Conservation (phyloP, 2,329 filamentous ascomycete genomes). For the Harringtonia aguacate region DNA sequence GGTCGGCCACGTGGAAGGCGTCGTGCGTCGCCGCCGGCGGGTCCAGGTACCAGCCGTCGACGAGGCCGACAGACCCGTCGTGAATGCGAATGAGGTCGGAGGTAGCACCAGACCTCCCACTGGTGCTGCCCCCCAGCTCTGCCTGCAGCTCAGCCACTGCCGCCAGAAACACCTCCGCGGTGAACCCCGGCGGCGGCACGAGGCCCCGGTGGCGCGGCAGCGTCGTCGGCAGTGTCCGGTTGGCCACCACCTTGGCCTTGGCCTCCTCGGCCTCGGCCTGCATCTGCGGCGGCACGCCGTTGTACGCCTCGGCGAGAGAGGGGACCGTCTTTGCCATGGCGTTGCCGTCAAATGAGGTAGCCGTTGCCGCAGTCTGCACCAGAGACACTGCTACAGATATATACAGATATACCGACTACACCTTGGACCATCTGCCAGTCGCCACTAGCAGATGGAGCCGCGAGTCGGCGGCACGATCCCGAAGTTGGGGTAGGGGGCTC, state of each 20-base stretch:
- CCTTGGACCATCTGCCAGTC: background rate
- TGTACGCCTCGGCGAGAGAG: slow-evolving; percentile 15
- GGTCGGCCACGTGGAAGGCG: slow-evolving; percentile 28
- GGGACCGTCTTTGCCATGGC: too few species aligned
- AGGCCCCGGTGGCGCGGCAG: slow-evolving; percentile 11
- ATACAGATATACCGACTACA: too few species aligned
- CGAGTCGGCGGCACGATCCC: slow-evolving; percentile 5
- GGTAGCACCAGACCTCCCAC: background rate
- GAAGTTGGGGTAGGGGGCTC: background rate
- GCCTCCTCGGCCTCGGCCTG: slow-evolving; percentile 14
- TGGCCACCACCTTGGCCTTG: slow-evolving; percentile 12
- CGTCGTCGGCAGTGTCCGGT: slow-evolving; percentile 15
- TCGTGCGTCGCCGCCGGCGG: slow-evolving; percentile 26
- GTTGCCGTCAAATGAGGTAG: too few species aligned
- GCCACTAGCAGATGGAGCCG: background rate
- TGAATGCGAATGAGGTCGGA: slow-evolving; percentile 20
- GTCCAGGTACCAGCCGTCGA: slow-evolving; percentile 24
- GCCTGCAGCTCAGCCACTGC: slow-evolving; percentile 21
- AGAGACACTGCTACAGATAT: too few species aligned
- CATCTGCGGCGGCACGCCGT: slow-evolving; percentile 15
- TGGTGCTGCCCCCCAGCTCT: slow-evolving; percentile 17
- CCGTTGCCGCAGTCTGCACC: too few species aligned
- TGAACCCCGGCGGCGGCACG: slow-evolving; percentile 18
- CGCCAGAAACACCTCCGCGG: slow-evolving; percentile 13
- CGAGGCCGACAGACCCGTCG: slow-evolving; percentile 17